Evolutionary conservation across 2,329 filamentous ascomycete genomes (phyloP).

Genomic region (Fusarium liriodendri): DNA sequence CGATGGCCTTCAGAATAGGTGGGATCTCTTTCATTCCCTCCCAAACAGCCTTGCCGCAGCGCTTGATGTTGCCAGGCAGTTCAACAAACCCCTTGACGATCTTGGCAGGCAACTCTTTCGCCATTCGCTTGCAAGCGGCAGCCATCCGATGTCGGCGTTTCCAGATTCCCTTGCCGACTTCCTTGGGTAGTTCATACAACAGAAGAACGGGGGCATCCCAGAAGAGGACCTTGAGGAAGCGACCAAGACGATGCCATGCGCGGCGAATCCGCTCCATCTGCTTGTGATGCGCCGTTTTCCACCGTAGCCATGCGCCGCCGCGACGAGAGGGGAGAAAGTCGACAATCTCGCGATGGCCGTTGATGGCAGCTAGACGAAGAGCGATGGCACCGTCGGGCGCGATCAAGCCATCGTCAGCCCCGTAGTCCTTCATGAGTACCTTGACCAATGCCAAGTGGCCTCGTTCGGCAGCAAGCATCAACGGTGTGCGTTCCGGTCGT

Average conservation of each 20-base stretch:
- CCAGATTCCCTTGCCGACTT: conserved; percentile 31
- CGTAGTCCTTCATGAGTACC: conserved; percentile 53
- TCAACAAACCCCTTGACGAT: conserved; percentile 33
- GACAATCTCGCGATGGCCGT: conserved; percentile 57
- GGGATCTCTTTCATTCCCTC: conserved; percentile 38
- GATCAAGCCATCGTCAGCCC: conserved; percentile 56
- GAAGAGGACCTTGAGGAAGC: conserved; percentile 41
- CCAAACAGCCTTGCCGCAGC: conserved; percentile 23
- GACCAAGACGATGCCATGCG: conserved; percentile 37
- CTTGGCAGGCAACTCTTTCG: conserved; percentile 41
- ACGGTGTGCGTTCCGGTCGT: conserved; percentile 51
- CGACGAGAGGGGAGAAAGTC: conserved; percentile 54
- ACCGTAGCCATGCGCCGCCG: conserved; percentile 52
- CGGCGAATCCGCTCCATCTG: conserved; percentile 43
- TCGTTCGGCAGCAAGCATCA: conserved; percentile 56
- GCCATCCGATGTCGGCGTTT: conserved; percentile 42
- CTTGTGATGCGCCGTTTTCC: conserved; percentile 47
- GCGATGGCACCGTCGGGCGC: conserved; percentile 59
- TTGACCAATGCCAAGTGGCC: conserved; percentile 56
- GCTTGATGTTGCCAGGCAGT: conserved; percentile 23
- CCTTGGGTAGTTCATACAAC: conserved; percentile 43
- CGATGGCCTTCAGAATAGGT: conserved; percentile 3
- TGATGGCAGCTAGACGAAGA: conserved; percentile 56
- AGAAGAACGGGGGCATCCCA: conserved; percentile 48
- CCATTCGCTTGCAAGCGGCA: conserved; percentile 46